These are phyloP conservation scores for Cladosporium phlei DNA, from an alignment of 2,329 filamentous ascomycete species.

Conservation along the genomic window DNA sequence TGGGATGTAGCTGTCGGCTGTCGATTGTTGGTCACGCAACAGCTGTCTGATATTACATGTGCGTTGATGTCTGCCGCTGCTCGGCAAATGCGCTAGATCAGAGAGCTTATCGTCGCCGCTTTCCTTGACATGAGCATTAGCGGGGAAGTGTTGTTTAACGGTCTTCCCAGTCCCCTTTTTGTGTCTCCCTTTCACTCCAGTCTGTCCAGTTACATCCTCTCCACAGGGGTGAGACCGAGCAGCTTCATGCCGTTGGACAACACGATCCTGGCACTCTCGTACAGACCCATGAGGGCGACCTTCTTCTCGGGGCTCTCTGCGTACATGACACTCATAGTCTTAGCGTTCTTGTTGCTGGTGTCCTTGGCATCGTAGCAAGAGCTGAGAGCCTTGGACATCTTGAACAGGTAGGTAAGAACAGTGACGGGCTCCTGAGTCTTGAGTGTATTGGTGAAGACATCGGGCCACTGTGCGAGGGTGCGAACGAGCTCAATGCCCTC, in stretches of 20 bases:
- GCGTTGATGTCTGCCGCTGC: no score
- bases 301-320: conserved; percentile 64
- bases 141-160: no score
- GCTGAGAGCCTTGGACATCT: conserved; percentile 77
- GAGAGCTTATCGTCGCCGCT: no score
- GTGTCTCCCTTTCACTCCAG: no score
- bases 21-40: no score
- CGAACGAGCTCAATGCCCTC: conserved; percentile 71
- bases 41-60: no score
- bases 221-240: conserved; percentile 72
- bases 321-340: conserved; percentile 67
- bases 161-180: no score
- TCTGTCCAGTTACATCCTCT: conserved; percentile 45
- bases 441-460: conserved; percentile 76
- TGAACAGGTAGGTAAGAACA: conserved; percentile 70
- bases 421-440: conserved; percentile 75
- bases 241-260: conserved; percentile 79
- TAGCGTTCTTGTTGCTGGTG: conserved; percentile 29
- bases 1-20: no score
- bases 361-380: conserved; percentile 68
- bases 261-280: conserved; percentile 69
- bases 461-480: conserved; percentile 76
- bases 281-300: conserved; percentile 69
- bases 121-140: no score
- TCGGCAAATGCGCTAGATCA: no score